Conservation (phyloP, 441 rosid genomes). For the Pelargonium australe region DNA sequence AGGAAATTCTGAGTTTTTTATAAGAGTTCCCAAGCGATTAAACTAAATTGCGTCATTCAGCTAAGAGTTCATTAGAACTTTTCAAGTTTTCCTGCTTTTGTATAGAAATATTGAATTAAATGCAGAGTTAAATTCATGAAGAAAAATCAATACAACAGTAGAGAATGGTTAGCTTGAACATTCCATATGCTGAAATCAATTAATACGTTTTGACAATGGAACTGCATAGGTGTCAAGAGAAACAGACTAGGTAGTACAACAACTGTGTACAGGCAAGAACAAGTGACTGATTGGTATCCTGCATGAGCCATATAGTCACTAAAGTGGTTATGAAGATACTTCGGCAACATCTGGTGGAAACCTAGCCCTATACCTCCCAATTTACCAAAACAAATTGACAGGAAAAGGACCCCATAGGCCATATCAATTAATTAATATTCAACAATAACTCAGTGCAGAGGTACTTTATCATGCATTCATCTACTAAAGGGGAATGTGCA, state of each 20-base stretch:
- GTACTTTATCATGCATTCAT: no score
- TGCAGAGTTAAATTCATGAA: neutral
- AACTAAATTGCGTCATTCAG: neutral
- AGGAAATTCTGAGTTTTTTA: slow-evolving; percentile 1
- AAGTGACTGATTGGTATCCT: neutral
- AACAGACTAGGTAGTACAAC: neutral
- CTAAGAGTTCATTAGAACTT: no score
- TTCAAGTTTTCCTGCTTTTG: neutral
- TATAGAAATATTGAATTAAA: neutral
- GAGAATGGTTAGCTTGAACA: neutral
- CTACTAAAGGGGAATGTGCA: neutral
- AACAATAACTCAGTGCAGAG: neutral
- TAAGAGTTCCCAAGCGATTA: neutral
- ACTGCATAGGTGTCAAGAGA: neutral
- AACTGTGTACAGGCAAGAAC: neutral
- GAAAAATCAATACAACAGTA: neutral
- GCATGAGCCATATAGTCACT: neutral
- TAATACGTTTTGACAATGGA: neutral
- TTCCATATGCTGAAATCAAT: neutral
- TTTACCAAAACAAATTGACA: neutral
- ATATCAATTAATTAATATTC: neutral
- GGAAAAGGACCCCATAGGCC: neutral
- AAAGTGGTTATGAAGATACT: neutral
- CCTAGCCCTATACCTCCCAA: neutral
- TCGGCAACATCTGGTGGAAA: neutral